Conservation (phyloP, 345 rosid genomes). For the Gossypium rotundifolium region DNA sequence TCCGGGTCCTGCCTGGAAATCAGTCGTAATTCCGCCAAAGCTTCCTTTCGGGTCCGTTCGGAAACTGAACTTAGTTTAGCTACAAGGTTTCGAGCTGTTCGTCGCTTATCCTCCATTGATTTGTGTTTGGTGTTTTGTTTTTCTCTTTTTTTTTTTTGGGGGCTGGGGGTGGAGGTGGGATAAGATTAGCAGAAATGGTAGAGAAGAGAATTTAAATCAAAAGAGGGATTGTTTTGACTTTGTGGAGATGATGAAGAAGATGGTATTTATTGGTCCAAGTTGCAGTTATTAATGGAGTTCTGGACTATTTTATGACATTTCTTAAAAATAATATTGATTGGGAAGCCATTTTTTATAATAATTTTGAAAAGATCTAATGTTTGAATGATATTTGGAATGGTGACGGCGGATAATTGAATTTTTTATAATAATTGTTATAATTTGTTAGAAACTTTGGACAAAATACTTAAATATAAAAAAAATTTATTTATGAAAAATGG, state of each 20-base stretch:
- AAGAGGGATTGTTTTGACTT: neutral
- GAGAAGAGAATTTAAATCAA: neutral
- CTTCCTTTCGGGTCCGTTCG: conserved; percentile 60
- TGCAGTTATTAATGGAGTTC: neutral
- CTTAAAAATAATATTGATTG: no score
- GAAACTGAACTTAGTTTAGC: conserved; percentile 76
- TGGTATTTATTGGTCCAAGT: neutral
- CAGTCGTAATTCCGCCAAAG: conserved; percentile 70
- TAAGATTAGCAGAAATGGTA: neutral
- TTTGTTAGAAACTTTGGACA: no score
- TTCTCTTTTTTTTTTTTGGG: no score
- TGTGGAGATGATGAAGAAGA: no score
- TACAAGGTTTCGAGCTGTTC: conserved; percentile 55
- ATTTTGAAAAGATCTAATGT: no score
- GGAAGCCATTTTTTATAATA: no score
- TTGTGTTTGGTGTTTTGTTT: neutral
- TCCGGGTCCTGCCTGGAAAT: conserved; percentile 74
- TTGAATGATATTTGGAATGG: no score
- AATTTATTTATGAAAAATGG: no score
- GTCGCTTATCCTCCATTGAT: conserved; percentile 64
- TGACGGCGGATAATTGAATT: no score
- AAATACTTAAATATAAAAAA: no score
- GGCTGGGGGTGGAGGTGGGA: neutral
- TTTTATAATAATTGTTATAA: no score
- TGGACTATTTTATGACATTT: neutral